Evolutionary conservation across 2,329 filamentous ascomycete species (phyloP).

Genomic region (Chrysoporthe cubensis): DNA sequence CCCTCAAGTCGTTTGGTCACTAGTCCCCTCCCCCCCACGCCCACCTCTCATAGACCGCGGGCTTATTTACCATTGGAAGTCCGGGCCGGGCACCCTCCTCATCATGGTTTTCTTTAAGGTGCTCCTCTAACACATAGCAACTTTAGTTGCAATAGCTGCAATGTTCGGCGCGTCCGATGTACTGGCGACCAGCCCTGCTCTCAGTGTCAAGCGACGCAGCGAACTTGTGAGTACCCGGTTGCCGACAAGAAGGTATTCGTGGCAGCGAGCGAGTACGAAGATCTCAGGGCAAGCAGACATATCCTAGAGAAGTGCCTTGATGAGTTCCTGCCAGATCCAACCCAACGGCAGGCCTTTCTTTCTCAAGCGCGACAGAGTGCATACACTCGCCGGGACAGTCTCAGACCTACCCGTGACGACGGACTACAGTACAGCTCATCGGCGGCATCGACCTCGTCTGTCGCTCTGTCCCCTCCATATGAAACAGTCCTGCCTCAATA

Average conservation of each 20-base stretch:
- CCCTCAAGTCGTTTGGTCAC: not conserved
- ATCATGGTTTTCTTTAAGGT: not conserved
- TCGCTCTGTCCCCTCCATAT: constrained; percentile 23
- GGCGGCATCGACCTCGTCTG: constrained; percentile 32
- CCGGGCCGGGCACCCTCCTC: too few relatives aligned
- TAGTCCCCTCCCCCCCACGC: not conserved
- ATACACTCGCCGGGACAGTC: constrained; percentile 29
- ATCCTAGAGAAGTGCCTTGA: constrained; percentile 46
- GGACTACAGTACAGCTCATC: constrained; percentile 23
- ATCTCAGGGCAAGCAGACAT: constrained; percentile 44
- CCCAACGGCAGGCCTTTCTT: constrained; percentile 41
- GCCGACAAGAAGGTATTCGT: constrained; percentile 49
- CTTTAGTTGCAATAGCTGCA: constrained; percentile 56
- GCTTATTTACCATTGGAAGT: not conserved
- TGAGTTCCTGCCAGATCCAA: constrained; percentile 42
- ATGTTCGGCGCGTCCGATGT: constrained; percentile 56
- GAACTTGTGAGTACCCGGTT: constrained; percentile 51
- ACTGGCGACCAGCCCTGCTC: constrained; percentile 53
- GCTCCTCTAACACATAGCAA: constrained; percentile 17
- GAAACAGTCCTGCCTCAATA: constrained; percentile 9
- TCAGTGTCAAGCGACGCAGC: constrained; percentile 47
- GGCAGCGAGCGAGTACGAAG: constrained; percentile 46
- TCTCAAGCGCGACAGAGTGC: constrained; percentile 14
- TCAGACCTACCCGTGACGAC: constrained; percentile 6
- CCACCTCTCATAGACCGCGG: not conserved